phyloP scores from a whole-genome alignment of 345 rosid species.

The Eucalyptus tenuipes region DNA sequence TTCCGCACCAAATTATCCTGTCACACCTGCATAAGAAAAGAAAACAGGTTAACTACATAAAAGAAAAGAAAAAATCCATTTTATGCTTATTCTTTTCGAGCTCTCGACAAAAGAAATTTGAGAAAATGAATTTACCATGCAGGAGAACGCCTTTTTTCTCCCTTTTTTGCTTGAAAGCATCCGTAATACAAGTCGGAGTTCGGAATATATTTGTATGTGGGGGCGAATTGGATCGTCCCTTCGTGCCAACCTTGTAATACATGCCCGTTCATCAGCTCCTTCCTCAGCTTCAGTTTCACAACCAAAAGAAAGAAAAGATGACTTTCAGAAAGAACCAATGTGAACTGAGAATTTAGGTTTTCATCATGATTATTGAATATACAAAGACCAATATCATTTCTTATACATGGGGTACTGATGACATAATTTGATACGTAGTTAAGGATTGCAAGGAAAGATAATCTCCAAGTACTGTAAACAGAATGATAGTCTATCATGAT shows the following conservation, averaged over 20 bases:
- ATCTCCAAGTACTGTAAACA: background rate
- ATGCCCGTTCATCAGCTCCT: background rate
- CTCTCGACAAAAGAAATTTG: background rate
- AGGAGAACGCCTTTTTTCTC: slow-evolving; percentile 4
- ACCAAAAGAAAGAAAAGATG: background rate
- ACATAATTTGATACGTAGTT: background rate
- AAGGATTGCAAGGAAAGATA: background rate
- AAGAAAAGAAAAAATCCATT: background rate
- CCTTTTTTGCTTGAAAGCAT: background rate
- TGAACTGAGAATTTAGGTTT: background rate
- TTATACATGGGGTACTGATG: background rate
- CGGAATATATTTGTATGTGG: background rate
- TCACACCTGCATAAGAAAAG: background rate
- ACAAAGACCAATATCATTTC: background rate
- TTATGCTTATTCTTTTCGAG: background rate
- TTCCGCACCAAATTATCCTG: background rate
- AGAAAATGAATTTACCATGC: slow-evolving; percentile 23
- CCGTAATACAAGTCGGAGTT: slow-evolving; percentile 1
- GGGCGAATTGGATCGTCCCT: slow-evolving; percentile 1
- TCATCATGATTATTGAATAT: background rate
- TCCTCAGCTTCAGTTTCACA: background rate
- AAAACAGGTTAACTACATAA: slow-evolving; percentile 10
- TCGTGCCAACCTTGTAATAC: slow-evolving; percentile 1
- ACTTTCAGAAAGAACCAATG: slow-evolving; percentile 11
- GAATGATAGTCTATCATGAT: background rate